Evolutionary conservation across 140 eudicot species (phyloP).

Genomic region (Ambrosia hybrid): DNA sequence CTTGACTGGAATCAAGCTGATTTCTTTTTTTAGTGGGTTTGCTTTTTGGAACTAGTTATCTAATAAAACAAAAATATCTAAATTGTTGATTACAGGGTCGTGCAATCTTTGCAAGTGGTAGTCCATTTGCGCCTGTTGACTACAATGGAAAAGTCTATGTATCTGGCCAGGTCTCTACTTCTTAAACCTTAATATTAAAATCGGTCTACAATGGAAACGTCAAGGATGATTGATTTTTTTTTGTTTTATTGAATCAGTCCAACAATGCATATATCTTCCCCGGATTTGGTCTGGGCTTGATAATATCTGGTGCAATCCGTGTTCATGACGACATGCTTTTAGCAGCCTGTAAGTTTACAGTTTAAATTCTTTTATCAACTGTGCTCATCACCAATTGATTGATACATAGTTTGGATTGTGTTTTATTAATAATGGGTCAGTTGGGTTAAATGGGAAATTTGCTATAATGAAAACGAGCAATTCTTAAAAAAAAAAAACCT

Average conservation of each 20-base stretch:
- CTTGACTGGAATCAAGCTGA: neutral
- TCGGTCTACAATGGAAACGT: neutral
- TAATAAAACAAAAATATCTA: neutral
- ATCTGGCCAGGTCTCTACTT: conserved; percentile 73
- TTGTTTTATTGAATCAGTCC: conserved; percentile 49
- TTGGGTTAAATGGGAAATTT: neutral
- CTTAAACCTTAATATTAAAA: conserved; percentile 1
- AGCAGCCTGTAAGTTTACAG: conserved; percentile 74
- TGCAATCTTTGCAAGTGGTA: conserved; percentile 83
- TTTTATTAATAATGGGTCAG: neutral
- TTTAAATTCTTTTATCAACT: neutral
- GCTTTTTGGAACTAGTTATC: neutral
- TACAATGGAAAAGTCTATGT: conserved; percentile 60
- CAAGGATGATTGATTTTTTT: neutral
- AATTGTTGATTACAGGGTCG: conserved; percentile 60
- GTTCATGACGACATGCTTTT: conserved; percentile 95
- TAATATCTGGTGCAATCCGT: conserved; percentile 93
- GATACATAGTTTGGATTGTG: neutral
- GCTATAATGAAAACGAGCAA: neutral
- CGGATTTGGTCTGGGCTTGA: conserved; percentile 78
- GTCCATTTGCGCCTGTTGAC: conserved; percentile 83
- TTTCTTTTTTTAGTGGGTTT: neutral
- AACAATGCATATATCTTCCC: conserved; percentile 87
- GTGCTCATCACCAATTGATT: neutral
- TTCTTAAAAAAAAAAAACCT: neutral